Conservation (phyloP, 495 filamentous ascomycete genomes). For the Talaromyces wortmannii region DNA sequence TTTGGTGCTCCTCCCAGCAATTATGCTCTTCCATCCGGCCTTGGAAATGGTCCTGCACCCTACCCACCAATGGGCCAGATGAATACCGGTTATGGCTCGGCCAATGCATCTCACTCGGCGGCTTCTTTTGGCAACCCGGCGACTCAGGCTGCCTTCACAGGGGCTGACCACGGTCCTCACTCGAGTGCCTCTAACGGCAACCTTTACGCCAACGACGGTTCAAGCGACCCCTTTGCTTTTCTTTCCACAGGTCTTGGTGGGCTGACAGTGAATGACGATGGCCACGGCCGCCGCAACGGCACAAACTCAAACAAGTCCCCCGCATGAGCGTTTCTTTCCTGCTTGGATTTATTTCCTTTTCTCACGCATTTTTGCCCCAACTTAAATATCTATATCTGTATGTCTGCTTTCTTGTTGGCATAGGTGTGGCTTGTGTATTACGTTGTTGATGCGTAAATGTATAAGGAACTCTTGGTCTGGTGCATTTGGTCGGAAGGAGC, state of each 20-base stretch:
- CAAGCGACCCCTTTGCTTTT: conserved; percentile 84
- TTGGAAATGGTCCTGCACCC: conserved; percentile 70
- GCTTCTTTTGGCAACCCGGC: conserved; percentile 91
- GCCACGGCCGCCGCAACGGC: conserved; percentile 73
- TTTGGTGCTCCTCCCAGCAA: conserved; percentile 85
- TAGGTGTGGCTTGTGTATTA: conserved; percentile 53
- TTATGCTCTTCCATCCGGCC: conserved; percentile 84
- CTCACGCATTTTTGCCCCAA: conserved; percentile 4
- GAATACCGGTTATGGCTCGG: conserved; percentile 60
- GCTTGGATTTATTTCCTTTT: conserved; percentile 5
- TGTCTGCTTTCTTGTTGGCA: conserved; percentile 50
- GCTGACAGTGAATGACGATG: conserved; percentile 72
- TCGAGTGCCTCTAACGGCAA: conserved; percentile 48
- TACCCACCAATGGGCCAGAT: conserved; percentile 77
- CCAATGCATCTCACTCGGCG: conserved; percentile 65
- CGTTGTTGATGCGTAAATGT: conserved; percentile 47
- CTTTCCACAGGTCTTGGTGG: conserved; percentile 74
- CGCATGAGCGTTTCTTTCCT: conserved; percentile 22
- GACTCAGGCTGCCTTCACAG: conserved; percentile 85
- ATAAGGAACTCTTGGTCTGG: conserved; percentile 44
- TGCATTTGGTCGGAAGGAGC: conserved; percentile 46
- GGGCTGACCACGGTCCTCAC: conserved; percentile 62
- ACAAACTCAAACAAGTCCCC: conserved; percentile 42
- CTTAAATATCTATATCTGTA: conserved; percentile 30
- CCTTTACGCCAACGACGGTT: conserved; percentile 52